Percentiles rank a stretch among this genome's conserved stretches.
Evolutionary conservation across 2,329 filamentous ascomycete species (phyloP).

Genomic region (Talaromyces sp.): DNA sequence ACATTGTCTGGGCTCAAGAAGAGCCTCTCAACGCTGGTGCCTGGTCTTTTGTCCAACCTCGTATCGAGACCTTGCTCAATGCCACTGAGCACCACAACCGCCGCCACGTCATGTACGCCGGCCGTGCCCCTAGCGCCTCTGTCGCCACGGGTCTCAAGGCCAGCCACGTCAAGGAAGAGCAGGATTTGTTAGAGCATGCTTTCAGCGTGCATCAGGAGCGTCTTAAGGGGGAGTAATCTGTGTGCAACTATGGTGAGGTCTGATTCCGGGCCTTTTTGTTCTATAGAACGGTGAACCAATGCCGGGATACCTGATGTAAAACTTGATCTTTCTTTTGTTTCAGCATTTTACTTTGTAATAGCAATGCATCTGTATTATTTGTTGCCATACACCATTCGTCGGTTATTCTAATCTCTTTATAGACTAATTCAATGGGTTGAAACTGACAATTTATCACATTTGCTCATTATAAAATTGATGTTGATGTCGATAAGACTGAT

Average conservation of each 20-base stretch:
- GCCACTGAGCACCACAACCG: conserved; percentile 87
- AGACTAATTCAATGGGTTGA: not conserved
- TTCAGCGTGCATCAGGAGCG: conserved; percentile 63
- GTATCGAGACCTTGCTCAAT: conserved; percentile 94
- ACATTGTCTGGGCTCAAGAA: conserved; percentile 95
- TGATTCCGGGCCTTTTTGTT: not conserved
- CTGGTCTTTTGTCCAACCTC: conserved; percentile 95
- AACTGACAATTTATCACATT: too few species aligned
- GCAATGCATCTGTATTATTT: conserved; percentile 10
- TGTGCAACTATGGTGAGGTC: not conserved
- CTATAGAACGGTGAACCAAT: conserved; percentile 2
- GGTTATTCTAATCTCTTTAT: not conserved
- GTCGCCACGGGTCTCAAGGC: conserved; percentile 91
- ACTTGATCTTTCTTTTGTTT: conserved; percentile 13
- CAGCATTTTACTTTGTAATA: conserved; percentile 11
- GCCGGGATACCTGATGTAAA: conserved; percentile 13
- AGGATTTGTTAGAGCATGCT: conserved; percentile 69
- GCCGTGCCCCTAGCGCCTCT: conserved; percentile 85
- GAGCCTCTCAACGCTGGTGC: conserved; percentile 96
- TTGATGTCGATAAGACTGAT: not conserved
- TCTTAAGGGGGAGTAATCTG: conserved; percentile 60
- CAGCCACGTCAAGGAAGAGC: conserved; percentile 86
- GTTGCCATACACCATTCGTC: not conserved
- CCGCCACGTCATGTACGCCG: conserved; percentile 94
- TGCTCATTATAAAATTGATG: too few species aligned